Evolutionary conservation across 768 basidiomycete species (phyloP).

Genomic region (Suillus plorans): DNA sequence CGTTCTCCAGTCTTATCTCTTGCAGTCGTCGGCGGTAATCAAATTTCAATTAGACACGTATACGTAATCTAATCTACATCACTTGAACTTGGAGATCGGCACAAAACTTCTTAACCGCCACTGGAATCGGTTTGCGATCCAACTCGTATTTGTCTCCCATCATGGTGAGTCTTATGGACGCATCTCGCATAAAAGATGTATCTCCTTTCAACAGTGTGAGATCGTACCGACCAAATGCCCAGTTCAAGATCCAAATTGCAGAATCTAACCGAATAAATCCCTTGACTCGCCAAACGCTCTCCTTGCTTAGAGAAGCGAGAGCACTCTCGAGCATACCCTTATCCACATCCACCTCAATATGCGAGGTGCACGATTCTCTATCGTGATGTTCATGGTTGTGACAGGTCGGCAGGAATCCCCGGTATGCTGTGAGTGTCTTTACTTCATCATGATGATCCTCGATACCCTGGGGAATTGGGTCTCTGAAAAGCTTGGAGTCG

Average conservation of each 20-base stretch:
- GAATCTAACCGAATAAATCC: slow-evolving; percentile 67
- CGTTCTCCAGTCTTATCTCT: slow-evolving; percentile 17
- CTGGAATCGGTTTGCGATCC: slow-evolving; percentile 29
- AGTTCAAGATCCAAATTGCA: slow-evolving; percentile 69
- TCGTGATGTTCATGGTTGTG: slow-evolving; percentile 20
- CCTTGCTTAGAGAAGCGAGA: slow-evolving; percentile 58
- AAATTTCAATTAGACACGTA: slow-evolving; percentile 3
- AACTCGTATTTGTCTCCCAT: slow-evolving; percentile 93
- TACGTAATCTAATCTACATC: slow-evolving; percentile 18
- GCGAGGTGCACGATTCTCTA: slow-evolving; percentile 6
- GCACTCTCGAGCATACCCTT: slow-evolving; percentile 43
- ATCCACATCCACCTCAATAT: slow-evolving; percentile 27
- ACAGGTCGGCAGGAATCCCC: slow-evolving; percentile 31
- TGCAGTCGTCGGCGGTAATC: not conserved
- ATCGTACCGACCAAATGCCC: slow-evolving; percentile 90
- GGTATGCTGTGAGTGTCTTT: slow-evolving; percentile 68
- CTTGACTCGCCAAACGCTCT: slow-evolving; percentile 79
- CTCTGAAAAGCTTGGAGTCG: slow-evolving; percentile 74
- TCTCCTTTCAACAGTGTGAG: slow-evolving; percentile 42
- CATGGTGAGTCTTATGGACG: slow-evolving; percentile 65
- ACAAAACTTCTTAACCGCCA: slow-evolving; percentile 54
- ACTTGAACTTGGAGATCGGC: slow-evolving; percentile 39
- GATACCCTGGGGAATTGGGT: slow-evolving; percentile 6
- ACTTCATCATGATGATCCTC: slow-evolving; percentile 77
- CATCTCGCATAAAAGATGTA: slow-evolving; percentile 24